phyloP scores from a whole-genome alignment of 2,329 filamentous ascomycete genomes.

The Pseudofabraea citricarpa region DNA sequence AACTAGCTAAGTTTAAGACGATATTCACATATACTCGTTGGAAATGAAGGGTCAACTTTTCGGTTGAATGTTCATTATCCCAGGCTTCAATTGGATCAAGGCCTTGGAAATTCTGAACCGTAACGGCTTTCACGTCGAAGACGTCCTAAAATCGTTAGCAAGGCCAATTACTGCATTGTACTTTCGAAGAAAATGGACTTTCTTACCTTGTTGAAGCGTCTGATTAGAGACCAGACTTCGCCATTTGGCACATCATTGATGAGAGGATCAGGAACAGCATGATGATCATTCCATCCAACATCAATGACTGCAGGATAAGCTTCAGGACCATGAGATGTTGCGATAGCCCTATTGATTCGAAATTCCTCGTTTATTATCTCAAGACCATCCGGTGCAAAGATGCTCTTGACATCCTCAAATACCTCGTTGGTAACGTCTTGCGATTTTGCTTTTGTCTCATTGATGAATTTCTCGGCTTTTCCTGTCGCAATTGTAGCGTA shows the following conservation, averaged over 20 bases:
- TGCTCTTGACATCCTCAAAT: no score
- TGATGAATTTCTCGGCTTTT: no score
- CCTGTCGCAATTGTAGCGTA: no score
- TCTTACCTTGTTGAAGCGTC: slow-evolving; percentile 19
- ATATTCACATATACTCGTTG: slow-evolving; percentile 14
- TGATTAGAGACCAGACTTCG: slow-evolving; percentile 8
- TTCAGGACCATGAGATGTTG: no score
- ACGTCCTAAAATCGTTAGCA: slow-evolving; percentile 11
- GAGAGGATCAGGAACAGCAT: neutral
- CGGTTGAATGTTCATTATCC: slow-evolving; percentile 12
- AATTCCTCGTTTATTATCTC: no score
- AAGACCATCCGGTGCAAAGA: no score
- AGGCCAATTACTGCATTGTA: slow-evolving; percentile 17
- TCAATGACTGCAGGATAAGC: no score
- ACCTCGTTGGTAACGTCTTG: no score
- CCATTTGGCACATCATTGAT: neutral
- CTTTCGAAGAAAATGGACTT: neutral
- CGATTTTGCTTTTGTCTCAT: no score
- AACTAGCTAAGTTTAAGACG: slow-evolving; percentile 8
- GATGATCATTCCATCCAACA: no score
- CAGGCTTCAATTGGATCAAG: slow-evolving; percentile 14
- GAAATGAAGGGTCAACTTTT: slow-evolving; percentile 14
- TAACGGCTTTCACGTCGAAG: neutral
- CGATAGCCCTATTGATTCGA: no score
- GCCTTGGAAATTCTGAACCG: slow-evolving; percentile 8